Evolutionary conservation across 2,329 filamentous ascomycete species (phyloP).

Genomic region (Drechslerella coelobrocha): DNA sequence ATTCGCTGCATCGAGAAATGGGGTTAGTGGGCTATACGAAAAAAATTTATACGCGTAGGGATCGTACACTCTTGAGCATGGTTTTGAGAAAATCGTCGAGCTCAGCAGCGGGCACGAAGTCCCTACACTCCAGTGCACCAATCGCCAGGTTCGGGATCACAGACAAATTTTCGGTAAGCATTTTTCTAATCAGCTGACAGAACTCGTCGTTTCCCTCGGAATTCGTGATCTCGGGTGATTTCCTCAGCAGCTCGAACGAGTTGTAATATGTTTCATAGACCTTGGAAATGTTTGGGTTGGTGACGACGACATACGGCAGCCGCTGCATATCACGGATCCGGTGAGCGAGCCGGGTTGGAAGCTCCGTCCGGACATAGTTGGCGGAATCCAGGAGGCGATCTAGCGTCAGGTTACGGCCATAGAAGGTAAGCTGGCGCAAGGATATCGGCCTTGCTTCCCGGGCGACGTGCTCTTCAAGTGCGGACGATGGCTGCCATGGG

Average conservation of each 20-base stretch:
- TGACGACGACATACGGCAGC: slow-evolving; percentile 91
- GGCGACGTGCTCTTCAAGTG: slow-evolving; percentile 65
- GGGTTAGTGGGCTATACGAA: no score
- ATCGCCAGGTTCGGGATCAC: slow-evolving; percentile 95
- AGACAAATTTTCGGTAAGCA: slow-evolving; percentile 83
- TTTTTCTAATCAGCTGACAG: slow-evolving; percentile 79
- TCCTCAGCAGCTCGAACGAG: slow-evolving; percentile 90
- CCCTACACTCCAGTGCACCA: slow-evolving; percentile 88
- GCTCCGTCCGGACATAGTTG: slow-evolving; percentile 95
- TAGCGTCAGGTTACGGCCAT: slow-evolving; percentile 84
- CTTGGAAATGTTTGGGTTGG: slow-evolving; percentile 90
- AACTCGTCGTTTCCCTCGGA: slow-evolving; percentile 88
- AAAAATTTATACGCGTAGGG: no score
- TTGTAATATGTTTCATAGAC: slow-evolving; percentile 97
- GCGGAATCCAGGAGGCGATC: slow-evolving; percentile 87
- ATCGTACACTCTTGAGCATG: slow-evolving; percentile 79
- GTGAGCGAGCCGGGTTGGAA: slow-evolving; percentile 90
- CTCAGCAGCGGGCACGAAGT: slow-evolving; percentile 77
- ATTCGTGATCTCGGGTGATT: slow-evolving; percentile 80
- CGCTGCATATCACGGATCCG: slow-evolving; percentile 97
- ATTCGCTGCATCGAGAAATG: slow-evolving; percentile 70
- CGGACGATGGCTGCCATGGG: slow-evolving; percentile 54
- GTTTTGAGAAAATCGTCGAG: slow-evolving; percentile 96
- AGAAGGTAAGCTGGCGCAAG: slow-evolving; percentile 94
- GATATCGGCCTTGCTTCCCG: slow-evolving; percentile 94